Conservation (phyloP, 202 grass and related monocot genomes). For the Saccharum hybrid region DNA sequence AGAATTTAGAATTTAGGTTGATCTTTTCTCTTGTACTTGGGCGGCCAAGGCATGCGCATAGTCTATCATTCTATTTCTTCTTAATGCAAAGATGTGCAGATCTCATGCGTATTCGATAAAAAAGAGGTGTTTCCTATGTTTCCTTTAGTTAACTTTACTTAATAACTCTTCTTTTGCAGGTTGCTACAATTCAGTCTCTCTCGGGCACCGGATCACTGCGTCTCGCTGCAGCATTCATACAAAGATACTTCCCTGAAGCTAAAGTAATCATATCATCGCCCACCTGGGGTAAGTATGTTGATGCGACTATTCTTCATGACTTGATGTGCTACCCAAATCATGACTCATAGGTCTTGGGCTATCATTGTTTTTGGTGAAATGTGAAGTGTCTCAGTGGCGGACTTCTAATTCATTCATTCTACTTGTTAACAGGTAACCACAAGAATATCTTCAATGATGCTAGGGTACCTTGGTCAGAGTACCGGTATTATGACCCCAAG, state of each 20-base stretch:
- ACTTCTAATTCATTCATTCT: conserved; percentile 7
- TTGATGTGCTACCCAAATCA: conserved; percentile 17
- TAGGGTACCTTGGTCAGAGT: conserved; percentile 97
- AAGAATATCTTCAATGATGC: conserved; percentile 99
- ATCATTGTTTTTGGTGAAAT: conserved; percentile 4
- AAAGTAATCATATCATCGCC: conserved; percentile 98
- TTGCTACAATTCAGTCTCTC: conserved; percentile 92
- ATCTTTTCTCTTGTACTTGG: background rate
- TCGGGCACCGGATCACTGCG: conserved; percentile 93
- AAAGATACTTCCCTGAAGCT: conserved; percentile 92
- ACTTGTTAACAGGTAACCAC: conserved; percentile 80
- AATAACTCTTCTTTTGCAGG: conserved; percentile 49
- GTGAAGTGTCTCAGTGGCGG: background rate
- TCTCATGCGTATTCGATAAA: background rate
- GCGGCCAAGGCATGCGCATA: background rate
- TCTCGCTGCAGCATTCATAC: conserved; percentile 93
- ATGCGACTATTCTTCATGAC: conserved; percentile 31
- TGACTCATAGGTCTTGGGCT: background rate
- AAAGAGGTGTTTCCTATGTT: conserved; percentile 8
- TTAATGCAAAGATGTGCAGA: background rate
- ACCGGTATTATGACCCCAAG: conserved; percentile 92
- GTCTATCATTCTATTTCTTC: background rate
- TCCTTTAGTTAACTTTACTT: conserved; percentile 18
- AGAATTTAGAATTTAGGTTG: background rate
- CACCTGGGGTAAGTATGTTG: conserved; percentile 73